These are phyloP conservation scores for Amylocystis lapponica DNA, from an alignment of 768 basidiomycete species.

Conservation along the genomic window DNA sequence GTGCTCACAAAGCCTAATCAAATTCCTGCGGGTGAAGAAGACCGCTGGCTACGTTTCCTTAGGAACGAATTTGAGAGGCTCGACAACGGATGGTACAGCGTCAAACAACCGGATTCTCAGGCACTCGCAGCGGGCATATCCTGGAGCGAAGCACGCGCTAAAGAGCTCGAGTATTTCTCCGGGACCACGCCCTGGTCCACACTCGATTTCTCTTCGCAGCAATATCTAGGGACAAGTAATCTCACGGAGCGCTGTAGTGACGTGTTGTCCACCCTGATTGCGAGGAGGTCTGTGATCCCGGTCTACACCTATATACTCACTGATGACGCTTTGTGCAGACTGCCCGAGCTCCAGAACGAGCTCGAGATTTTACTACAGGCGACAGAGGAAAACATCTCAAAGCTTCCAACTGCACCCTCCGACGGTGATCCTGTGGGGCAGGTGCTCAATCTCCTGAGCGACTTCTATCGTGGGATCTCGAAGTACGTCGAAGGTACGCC, in stretches of 20 bases:
- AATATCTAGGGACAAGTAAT: slow-evolving; percentile 49
- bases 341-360: slow-evolving; percentile 58
- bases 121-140: slow-evolving; percentile 47
- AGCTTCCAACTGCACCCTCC: slow-evolving; percentile 48
- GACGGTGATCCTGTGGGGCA: slow-evolving; percentile 46
- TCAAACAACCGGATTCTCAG: slow-evolving; percentile 39
- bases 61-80: slow-evolving; percentile 35
- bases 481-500: slow-evolving; percentile 49
- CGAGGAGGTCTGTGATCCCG: slow-evolving; percentile 43
- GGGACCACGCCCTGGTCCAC: slow-evolving; percentile 47
- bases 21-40: slow-evolving; percentile 49
- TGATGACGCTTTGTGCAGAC: too few relatives aligned
- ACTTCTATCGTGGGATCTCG: slow-evolving; percentile 42
- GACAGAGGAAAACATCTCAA: slow-evolving; percentile 27
- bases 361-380: slow-evolving; percentile 38
- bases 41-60: slow-evolving; percentile 50
- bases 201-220: slow-evolving; percentile 43
- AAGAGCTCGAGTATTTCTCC: slow-evolving; percentile 55
- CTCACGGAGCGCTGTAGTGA: slow-evolving; percentile 52
- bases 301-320: too few relatives aligned
- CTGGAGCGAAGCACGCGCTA: slow-evolving; percentile 53
- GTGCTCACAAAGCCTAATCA: slow-evolving; percentile 79
- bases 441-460: slow-evolving; percentile 40
- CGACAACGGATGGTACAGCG: slow-evolving; percentile 49
- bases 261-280: slow-evolving; percentile 58